These are phyloP conservation scores for Podospora bellae-mahoneyi DNA, from an alignment of 495 filamentous ascomycete species.

Conservation along the genomic window DNA sequence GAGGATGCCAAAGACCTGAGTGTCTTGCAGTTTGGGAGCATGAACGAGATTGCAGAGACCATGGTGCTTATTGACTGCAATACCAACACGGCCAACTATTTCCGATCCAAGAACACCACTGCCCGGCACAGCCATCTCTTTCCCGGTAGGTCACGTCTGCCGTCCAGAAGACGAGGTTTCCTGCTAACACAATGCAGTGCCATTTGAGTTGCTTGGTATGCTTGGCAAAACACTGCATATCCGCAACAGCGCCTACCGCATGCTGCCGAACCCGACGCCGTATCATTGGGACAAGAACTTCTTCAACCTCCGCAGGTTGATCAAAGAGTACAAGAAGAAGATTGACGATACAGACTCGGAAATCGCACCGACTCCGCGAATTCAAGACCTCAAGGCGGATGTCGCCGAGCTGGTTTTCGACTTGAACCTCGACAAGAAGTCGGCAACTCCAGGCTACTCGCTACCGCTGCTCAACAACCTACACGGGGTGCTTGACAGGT, in stretches of 20 bases:
- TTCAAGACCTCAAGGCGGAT: slow-evolving; percentile 16
- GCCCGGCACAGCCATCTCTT: slow-evolving; percentile 42
- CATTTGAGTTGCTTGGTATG: slow-evolving; percentile 53
- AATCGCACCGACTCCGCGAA: slow-evolving; percentile 1
- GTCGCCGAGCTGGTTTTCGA: slow-evolving; percentile 16
- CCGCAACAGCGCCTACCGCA: slow-evolving; percentile 39
- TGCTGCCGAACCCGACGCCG: slow-evolving; percentile 49
- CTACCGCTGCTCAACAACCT: slow-evolving; percentile 36
- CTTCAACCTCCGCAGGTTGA: slow-evolving; percentile 35
- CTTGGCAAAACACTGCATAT: slow-evolving; percentile 45
- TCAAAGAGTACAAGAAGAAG: slow-evolving; percentile 33
- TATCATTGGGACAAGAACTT: slow-evolving; percentile 46
- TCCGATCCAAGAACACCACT: slow-evolving; percentile 30
- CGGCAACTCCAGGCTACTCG: slow-evolving; percentile 25
- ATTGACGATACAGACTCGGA: slow-evolving; percentile 20
- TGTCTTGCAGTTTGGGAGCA: slow-evolving; percentile 36
- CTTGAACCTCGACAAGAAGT: slow-evolving; percentile 14
- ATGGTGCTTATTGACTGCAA: slow-evolving; percentile 46
- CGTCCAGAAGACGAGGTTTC: neutral
- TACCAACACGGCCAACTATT: slow-evolving; percentile 40
- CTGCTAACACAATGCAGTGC: slow-evolving; percentile 33
- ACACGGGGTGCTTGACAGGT: slow-evolving; percentile 36
- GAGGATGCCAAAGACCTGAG: slow-evolving; percentile 37
- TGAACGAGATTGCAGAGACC: slow-evolving; percentile 43
- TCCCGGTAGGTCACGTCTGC: slow-evolving; percentile 34